Evolutionary conservation across 208 protist species (phyloP).

Genomic region (Leishmania martiniquensis): DNA sequence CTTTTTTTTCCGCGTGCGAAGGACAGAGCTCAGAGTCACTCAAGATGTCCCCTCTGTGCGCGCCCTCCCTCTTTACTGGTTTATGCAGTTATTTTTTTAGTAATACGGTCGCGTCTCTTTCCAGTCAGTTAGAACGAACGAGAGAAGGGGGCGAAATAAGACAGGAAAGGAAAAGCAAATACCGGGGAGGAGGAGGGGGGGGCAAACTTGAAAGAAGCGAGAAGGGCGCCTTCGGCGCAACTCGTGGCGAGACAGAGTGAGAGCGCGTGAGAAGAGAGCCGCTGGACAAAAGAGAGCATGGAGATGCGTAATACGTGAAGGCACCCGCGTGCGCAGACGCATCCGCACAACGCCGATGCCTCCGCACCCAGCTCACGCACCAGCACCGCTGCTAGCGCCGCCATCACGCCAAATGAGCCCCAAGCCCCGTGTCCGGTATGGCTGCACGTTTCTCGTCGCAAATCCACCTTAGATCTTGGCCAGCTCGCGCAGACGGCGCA

Average conservation of each 20-base stretch:
- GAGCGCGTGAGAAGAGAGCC: not conserved
- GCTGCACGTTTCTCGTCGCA: not conserved
- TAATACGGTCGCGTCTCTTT: too few relatives aligned
- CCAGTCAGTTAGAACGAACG: not conserved
- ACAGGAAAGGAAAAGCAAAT: slow-evolving; percentile 7
- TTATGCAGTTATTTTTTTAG: not conserved
- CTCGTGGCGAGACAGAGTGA: not conserved
- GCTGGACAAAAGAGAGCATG: not conserved
- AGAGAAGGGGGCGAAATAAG: not conserved
- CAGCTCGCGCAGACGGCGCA: slow-evolving; percentile 98
- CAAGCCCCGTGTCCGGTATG: not conserved
- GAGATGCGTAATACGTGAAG: not conserved
- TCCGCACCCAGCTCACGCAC: not conserved
- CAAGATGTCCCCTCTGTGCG: not conserved
- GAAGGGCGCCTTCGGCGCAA: not conserved
- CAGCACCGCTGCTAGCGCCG: not conserved
- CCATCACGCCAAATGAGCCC: not conserved
- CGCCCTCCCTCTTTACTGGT: not conserved
- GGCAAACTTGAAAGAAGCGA: too few relatives aligned
- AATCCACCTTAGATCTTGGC: slow-evolving; percentile 55
- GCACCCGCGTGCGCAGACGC: not conserved
- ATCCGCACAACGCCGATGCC: not conserved
- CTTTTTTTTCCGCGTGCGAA: not conserved
- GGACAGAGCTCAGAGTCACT: not conserved
- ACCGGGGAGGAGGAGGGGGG: too few relatives aligned